phyloP scores from a whole-genome alignment of 345 rosid species.

The Boechera stricta region DNA sequence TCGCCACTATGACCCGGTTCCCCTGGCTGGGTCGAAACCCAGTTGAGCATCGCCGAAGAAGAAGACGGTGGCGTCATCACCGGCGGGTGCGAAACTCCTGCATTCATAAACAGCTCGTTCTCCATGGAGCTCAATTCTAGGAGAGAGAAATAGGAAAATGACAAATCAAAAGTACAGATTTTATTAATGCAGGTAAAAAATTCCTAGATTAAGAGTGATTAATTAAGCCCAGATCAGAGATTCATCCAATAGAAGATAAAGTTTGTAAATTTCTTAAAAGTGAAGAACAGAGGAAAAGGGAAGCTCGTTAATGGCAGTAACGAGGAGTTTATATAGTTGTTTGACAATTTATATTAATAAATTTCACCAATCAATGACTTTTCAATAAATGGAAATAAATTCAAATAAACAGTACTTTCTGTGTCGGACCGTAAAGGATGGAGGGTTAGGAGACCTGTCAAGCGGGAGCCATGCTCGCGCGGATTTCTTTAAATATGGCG shows the following conservation, averaged over 20 bases:
- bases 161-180: not conserved
- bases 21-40: slow-evolving; percentile 45
- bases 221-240: slow-evolving; percentile 23
- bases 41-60: slow-evolving; percentile 41
- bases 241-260: slow-evolving; percentile 17
- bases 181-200: not conserved
- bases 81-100: slow-evolving; percentile 42
- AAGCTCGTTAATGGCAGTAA: slow-evolving; percentile 40
- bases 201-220: not conserved
- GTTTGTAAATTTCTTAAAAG: slow-evolving; percentile 28
- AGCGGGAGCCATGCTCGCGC: too few relatives aligned
- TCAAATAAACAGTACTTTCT: too few relatives aligned
- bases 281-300: slow-evolving; percentile 31
- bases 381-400: not conserved
- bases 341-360: slow-evolving; percentile 39
- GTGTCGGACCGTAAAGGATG: too few relatives aligned
- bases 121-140: slow-evolving; percentile 46
- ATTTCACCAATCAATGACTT: slow-evolving; percentile 43
- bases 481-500: too few relatives aligned
- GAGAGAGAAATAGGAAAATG: not conserved
- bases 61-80: slow-evolving; percentile 41
- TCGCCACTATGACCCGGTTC: slow-evolving; percentile 38
- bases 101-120: slow-evolving; percentile 52
- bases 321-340: slow-evolving; percentile 43
- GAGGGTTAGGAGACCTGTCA: too few relatives aligned